Conservation (phyloP, 192 early-diverging fungal species). For the Geranomyces michiganensis region DNA sequence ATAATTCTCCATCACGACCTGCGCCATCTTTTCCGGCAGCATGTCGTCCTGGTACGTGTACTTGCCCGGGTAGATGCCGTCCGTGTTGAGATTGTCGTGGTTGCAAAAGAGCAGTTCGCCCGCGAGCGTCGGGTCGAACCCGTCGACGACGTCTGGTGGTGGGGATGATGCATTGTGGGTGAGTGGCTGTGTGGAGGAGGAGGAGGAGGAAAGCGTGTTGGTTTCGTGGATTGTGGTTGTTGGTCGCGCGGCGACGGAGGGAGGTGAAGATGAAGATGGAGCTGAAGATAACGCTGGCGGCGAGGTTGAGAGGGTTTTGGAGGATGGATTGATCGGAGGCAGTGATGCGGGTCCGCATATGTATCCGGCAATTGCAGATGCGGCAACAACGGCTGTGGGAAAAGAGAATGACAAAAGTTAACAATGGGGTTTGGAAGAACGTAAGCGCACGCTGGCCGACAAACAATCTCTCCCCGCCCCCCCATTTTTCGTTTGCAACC, state of each 20-base stretch:
- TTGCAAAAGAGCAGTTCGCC: conserved; percentile 90
- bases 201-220: no score
- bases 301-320: neutral
- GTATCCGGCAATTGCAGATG: conserved; percentile 85
- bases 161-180: no score
- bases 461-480: no score
- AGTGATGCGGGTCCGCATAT: conserved; percentile 62
- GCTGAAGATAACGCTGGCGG: no score
- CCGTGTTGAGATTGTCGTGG: conserved; percentile 96
- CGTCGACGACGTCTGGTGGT: conserved; percentile 33
- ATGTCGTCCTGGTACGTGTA: conserved; percentile 99
- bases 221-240: no score
- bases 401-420: no score
- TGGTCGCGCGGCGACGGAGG: no score
- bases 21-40: conserved; percentile 82
- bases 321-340: neutral
- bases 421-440: no score
- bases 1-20: conserved; percentile 99
- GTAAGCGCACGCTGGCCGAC: no score
- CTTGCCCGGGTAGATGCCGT: conserved; percentile 98
- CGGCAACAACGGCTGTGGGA: conserved; percentile 81
- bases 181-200: no score
- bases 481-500: conserved; percentile 23
- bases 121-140: conserved; percentile 73
- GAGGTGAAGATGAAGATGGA: no score